phyloP scores from a whole-genome alignment of 2,329 filamentous ascomycete species.

The Neofusicoccum cordaticola region DNA sequence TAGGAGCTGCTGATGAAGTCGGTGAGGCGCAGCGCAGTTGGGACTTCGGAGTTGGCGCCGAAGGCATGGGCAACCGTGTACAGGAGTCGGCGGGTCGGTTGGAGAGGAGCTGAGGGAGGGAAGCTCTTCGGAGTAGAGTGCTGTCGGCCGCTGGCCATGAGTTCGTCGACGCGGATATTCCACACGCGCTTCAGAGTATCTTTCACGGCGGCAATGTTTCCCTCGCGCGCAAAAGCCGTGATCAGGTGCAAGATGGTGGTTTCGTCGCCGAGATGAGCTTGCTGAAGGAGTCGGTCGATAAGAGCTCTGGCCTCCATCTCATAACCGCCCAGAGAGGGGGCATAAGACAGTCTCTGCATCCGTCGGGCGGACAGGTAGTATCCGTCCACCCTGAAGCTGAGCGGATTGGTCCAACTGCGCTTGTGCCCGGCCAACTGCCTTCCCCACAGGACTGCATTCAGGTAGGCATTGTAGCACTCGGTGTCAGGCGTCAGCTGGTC shows the following conservation, averaged over 20 bases:
- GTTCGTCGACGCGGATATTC: constrained; percentile 50
- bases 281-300: constrained; percentile 49
- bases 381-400: background rate
- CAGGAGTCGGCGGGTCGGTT: constrained; percentile 60
- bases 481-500: constrained; percentile 44
- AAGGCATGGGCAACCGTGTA: constrained; percentile 66
- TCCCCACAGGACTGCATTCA: constrained; percentile 50
- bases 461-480: constrained; percentile 55
- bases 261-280: constrained; percentile 47
- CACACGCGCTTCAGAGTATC: constrained; percentile 52
- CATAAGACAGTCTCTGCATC: constrained; percentile 19
- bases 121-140: constrained; percentile 41
- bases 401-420: background rate
- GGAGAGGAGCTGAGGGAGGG: constrained; percentile 51
- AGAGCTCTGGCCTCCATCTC: constrained; percentile 31
- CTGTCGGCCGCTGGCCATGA: constrained; percentile 29
- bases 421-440: background rate
- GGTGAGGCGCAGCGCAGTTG: constrained; percentile 57
- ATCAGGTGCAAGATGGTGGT: constrained; percentile 55
- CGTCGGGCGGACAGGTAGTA: background rate
- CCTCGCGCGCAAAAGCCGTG: constrained; percentile 52
- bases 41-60: constrained; percentile 63
- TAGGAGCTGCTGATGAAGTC: constrained; percentile 62
- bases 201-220: constrained; percentile 47
- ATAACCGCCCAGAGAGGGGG: constrained; percentile 28